phyloP scores from a whole-genome alignment of 257 asterid genomes.

The Forsythia suspensa region DNA sequence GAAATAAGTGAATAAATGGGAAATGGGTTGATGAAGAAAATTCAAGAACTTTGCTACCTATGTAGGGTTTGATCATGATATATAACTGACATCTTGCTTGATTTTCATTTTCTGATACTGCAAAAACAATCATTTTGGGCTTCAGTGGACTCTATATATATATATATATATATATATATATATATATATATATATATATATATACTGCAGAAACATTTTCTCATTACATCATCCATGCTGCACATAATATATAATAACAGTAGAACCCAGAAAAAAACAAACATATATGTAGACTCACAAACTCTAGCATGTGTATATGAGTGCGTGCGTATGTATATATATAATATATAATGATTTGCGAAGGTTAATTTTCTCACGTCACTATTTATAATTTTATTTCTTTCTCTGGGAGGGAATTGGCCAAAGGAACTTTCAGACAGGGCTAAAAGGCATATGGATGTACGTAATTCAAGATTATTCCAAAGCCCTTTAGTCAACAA shows the following conservation, averaged over 20 bases:
- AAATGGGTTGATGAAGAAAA: neutral
- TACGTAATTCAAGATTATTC: constrained; percentile 35
- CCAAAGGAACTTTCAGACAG: constrained; percentile 44
- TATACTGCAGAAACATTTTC: neutral
- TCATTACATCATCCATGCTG: neutral
- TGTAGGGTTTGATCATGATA: neutral
- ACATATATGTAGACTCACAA: neutral
- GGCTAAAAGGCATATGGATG: constrained; percentile 24
- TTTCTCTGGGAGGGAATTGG: constrained; percentile 40
- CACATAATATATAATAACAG: neutral
- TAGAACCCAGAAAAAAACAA: too few species aligned
- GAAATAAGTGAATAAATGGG: neutral
- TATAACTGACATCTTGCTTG: neutral
- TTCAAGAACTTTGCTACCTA: neutral
- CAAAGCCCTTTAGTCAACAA: constrained; percentile 49
- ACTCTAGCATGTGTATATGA: constrained; percentile 1
- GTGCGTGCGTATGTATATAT: neutral
- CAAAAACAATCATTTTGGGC: neutral
- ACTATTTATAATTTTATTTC: constrained; percentile 24
- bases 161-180: too few species aligned
- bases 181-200: too few species aligned
- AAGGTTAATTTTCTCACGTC: constrained; percentile 27
- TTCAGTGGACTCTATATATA: neutral
- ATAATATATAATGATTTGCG: constrained; percentile 27
- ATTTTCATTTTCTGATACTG: neutral